Conservation (phyloP, 2,329 filamentous ascomycete species). For the Cladosporium sp. region DNA sequence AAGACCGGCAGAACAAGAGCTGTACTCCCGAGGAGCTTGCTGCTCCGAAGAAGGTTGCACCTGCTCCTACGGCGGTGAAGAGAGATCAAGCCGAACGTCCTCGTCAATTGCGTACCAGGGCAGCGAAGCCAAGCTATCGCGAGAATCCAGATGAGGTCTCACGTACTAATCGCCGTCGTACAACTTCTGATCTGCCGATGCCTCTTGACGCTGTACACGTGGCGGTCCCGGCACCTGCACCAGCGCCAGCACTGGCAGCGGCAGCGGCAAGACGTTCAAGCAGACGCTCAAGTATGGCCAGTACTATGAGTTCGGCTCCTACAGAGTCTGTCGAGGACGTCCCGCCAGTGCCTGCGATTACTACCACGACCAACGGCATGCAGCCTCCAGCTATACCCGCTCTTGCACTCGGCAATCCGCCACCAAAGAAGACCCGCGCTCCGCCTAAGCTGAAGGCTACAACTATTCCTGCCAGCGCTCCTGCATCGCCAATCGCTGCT, state of each 20-base stretch:
- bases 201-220: conserved; percentile 19
- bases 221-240: conserved; percentile 30
- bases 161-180: conserved; percentile 34
- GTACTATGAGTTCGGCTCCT: conserved; percentile 27
- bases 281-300: conserved; percentile 38
- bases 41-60: conserved; percentile 52
- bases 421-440: conserved; percentile 35
- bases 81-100: conserved; percentile 13
- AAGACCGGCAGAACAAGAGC: conserved; percentile 72
- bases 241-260: conserved; percentile 29
- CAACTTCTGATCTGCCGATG: conserved; percentile 43
- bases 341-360: conserved; percentile 15
- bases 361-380: conserved; percentile 31
- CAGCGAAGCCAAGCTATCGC: conserved; percentile 1
- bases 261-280: conserved; percentile 33
- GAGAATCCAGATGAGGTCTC: conserved; percentile 11
- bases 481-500: conserved; percentile 45
- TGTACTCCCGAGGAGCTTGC: conserved; percentile 74
- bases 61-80: not conserved
- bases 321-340: conserved; percentile 23
- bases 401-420: conserved; percentile 6
- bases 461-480: conserved; percentile 24
- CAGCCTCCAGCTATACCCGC: conserved; percentile 33
- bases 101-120: conserved; percentile 17
- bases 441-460: conserved; percentile 28